Evolutionary conservation across 805 yeast species (phyloP), one percentile per base, ranked within the genome.

Genomic region (Suhomyces vadensis): DNA sequence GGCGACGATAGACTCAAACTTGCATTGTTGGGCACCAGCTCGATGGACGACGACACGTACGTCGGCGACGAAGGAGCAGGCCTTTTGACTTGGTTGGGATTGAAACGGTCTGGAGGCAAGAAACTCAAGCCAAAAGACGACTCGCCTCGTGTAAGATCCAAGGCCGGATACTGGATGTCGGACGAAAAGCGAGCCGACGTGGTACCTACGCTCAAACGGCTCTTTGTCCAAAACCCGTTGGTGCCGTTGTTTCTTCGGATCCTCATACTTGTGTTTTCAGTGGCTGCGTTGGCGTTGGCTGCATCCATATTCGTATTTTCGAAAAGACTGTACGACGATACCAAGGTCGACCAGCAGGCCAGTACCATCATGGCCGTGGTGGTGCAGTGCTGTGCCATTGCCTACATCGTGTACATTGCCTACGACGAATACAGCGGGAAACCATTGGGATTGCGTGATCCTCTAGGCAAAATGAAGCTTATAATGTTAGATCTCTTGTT

Each of bases 361-460:
- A 84, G 96, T 54, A 87, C 98, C 0, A 82, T 91, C 36, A 89
- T 94, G 95, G 94, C 97, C 3, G 77, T 94, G 2, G 82, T 82
- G 41, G 95, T 92, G 3, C 92, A 90, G 57, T 71, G 88, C 22
- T 72, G 82, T 49, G 96, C 96, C 2, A 65, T 88, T 20, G 76
- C 81, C 0, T 94, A 94, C 60, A 75, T 90, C 44, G 65, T 83
- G 3, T 90, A 87, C 63, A 87, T 92, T 61, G 82, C 96, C 2
- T 82, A 81, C 56, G 98, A 94, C 63, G 99, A 94, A 64, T 92
- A 88, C 64, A 78, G 83, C 19, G 95, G 97, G 10, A 85, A 88
- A 59, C 99, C 98, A 0, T 63, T 94, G 39, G 99, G 99, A 0
- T 72, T 94, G 36, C 77, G 99, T 53, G 79, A 88, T 49, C 95